Conservation (phyloP, 768 basidiomycete species). For the Lactarius indigo region DNA sequence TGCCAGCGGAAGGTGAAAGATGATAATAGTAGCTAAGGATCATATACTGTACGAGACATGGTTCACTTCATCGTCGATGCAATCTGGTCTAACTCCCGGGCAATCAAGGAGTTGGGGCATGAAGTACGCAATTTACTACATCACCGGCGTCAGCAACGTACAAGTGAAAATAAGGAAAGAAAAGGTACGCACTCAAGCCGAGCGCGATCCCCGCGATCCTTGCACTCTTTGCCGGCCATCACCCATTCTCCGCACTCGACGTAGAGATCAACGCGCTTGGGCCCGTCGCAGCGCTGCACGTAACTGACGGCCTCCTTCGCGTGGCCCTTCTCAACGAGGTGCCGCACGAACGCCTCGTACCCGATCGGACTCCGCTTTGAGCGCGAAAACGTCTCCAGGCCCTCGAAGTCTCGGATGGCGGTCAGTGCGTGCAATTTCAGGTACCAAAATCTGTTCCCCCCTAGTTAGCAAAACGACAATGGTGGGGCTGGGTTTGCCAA, state of each 20-base stretch:
- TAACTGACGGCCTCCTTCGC: slow-evolving; percentile 72
- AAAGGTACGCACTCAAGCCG: slow-evolving; percentile 67
- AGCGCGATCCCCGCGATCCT: slow-evolving; percentile 80
- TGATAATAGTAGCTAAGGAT: background rate
- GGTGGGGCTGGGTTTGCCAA: slow-evolving; percentile 33
- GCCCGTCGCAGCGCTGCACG: slow-evolving; percentile 81
- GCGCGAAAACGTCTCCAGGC: slow-evolving; percentile 79
- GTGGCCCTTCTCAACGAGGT: slow-evolving; percentile 72
- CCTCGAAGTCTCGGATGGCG: slow-evolving; percentile 78
- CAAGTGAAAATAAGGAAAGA: background rate
- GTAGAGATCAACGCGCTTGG: slow-evolving; percentile 80
- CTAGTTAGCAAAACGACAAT: background rate
- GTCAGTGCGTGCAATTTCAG: slow-evolving; percentile 83
- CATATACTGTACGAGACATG: background rate
- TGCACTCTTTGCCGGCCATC: slow-evolving; percentile 83
- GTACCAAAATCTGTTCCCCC: slow-evolving; percentile 78
- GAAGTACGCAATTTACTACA: slow-evolving; percentile 64
- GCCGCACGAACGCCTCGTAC: slow-evolving; percentile 85
- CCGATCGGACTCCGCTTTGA: slow-evolving; percentile 92
- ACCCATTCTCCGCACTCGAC: slow-evolving; percentile 90
- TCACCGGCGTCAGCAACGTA: slow-evolving; percentile 17
- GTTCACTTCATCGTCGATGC: slow-evolving; percentile 61
- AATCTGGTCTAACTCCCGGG: slow-evolving; percentile 70
- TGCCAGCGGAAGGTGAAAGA: background rate
- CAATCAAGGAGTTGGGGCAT: slow-evolving; percentile 78